phyloP scores from a whole-genome alignment of 2,329 filamentous ascomycete genomes.

The Penicillium sp. region DNA sequence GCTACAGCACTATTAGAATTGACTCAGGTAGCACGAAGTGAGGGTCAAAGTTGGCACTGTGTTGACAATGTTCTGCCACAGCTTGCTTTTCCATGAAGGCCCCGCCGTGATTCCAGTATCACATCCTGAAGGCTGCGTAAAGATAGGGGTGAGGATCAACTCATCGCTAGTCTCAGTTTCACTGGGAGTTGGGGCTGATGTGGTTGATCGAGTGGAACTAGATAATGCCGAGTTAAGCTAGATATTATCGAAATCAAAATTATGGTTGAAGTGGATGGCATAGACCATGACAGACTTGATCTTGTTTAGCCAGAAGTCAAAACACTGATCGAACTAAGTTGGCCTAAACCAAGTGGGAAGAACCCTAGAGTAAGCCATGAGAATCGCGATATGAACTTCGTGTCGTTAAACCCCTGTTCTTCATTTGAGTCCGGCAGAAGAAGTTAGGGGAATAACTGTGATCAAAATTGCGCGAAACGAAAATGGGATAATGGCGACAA shows the following conservation, averaged over 20 bases:
- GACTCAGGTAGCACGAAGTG: conserved; percentile 10
- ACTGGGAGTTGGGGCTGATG: background rate
- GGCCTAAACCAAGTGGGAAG: background rate
- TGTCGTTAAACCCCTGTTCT: no score
- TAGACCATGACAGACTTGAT: background rate
- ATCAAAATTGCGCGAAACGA: no score
- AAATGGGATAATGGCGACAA: no score
- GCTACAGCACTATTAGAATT: conserved; percentile 10
- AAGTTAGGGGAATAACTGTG: no score
- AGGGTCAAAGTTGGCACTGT: conserved; percentile 8
- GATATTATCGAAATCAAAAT: no score
- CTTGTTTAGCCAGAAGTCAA: background rate
- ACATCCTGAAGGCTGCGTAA: conserved; percentile 7
- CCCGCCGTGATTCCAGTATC: background rate
- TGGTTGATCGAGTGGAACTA: no score
- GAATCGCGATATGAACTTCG: no score
- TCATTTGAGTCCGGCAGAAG: no score
- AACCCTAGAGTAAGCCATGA: background rate
- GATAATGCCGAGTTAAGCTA: no score
- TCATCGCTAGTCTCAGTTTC: background rate
- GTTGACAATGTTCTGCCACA: conserved; percentile 11
- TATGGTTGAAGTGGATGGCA: no score
- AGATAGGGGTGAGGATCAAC: background rate
- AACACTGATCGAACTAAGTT: background rate
- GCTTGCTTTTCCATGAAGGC: conserved; percentile 2